Percentiles rank a stretch among this genome's conserved stretches.
phyloP scores from a whole-genome alignment of 805 yeast genomes.

The Candida orba region DNA sequence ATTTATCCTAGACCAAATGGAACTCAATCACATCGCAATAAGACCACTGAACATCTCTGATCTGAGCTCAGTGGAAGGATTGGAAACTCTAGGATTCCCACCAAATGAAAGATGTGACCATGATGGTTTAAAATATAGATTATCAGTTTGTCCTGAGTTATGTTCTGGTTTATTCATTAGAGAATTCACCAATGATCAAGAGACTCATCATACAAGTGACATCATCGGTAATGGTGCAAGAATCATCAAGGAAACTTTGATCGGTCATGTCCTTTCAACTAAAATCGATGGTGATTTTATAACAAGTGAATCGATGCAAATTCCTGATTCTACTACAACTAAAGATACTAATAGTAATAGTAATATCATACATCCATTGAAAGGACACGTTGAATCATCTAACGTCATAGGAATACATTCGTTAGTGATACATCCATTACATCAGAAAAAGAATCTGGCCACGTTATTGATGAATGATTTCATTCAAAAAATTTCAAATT shows the following conservation, averaged over 20 bases:
- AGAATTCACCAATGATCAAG: constrained; percentile 36
- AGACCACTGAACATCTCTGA: constrained; percentile 81
- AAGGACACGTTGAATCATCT: constrained; percentile 65
- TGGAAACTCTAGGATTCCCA: constrained; percentile 68
- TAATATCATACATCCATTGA: no score
- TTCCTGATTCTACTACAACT: no score
- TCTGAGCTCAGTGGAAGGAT: constrained; percentile 45
- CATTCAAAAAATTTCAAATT: constrained; percentile 82
- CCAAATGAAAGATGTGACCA: constrained; percentile 58
- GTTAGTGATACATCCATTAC: constrained; percentile 67
- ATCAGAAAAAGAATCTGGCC: constrained; percentile 78
- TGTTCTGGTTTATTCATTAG: constrained; percentile 83
- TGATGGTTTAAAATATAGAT: constrained; percentile 62
- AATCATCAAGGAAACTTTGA: constrained; percentile 52
- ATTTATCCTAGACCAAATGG: not conserved
- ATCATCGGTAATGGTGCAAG: constrained; percentile 22
- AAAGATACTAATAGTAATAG: no score
- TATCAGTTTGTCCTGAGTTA: constrained; percentile 81
- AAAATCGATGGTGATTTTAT: constrained; percentile 48
- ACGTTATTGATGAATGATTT: constrained; percentile 80
- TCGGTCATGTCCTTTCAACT: constrained; percentile 79
- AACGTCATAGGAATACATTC: constrained; percentile 76
- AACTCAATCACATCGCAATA: constrained; percentile 54
- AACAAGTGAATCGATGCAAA: constrained; percentile 51
- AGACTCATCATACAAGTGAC: constrained; percentile 20